Evolutionary conservation across 139 green algal species (phyloP).

Genomic region (Zygnema circumcarinatum): DNA sequence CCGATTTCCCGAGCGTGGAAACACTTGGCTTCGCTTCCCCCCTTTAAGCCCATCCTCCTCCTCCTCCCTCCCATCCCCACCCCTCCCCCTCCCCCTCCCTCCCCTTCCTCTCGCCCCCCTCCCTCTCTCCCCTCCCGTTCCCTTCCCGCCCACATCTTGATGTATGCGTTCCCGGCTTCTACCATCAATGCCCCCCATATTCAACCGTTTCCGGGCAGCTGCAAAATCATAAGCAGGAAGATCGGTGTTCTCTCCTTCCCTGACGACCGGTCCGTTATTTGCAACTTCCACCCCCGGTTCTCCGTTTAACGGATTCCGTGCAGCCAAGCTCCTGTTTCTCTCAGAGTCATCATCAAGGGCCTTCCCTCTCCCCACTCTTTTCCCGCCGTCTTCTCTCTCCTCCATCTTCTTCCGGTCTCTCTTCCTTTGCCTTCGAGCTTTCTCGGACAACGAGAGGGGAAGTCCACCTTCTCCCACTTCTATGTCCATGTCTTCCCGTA

Average conservation of each 20-base stretch:
- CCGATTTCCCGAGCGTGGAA: constrained; percentile 30
- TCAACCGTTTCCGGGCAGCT: background rate
- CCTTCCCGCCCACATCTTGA: background rate
- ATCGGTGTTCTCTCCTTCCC: background rate
- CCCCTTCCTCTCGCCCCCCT: background rate
- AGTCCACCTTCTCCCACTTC: background rate
- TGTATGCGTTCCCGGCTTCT: background rate
- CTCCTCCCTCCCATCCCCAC: constrained; percentile 12
- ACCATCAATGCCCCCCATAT: background rate
- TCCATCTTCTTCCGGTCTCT: background rate
- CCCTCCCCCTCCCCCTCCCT: background rate
- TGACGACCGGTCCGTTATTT: background rate
- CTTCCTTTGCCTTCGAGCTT: background rate
- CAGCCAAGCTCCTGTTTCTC: background rate
- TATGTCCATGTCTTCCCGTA: background rate
- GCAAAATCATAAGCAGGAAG: constrained; percentile 15
- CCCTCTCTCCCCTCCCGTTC: background rate
- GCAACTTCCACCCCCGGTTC: background rate
- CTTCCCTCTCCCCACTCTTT: background rate
- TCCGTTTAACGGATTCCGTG: background rate
- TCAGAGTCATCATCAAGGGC: background rate
- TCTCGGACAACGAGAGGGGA: background rate
- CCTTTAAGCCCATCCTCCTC: constrained; percentile 25
- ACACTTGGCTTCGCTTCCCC: constrained; percentile 50
- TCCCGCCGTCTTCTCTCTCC: background rate